Evolutionary conservation across 2,329 filamentous ascomycete species (phyloP).

Genomic region (Bipolaris victoriae): DNA sequence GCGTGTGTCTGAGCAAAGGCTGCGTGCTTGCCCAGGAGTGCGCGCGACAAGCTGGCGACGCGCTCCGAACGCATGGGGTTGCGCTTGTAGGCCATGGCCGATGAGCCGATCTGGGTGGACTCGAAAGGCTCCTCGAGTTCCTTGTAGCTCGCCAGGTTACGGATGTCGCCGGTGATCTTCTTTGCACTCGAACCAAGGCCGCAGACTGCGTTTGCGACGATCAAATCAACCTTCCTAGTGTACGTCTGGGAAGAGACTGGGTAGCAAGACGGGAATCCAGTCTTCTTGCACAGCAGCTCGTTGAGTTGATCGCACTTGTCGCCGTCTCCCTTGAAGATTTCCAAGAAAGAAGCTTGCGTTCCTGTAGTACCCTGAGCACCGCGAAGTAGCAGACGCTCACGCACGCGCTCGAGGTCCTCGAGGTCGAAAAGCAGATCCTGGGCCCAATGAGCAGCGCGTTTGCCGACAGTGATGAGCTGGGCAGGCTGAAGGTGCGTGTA

Average conservation of each 20-base stretch:
- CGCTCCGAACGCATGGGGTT: constrained; percentile 66
- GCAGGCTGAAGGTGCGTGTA: constrained; percentile 77
- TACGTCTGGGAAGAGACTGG: constrained; percentile 76
- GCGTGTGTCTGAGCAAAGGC: constrained; percentile 67
- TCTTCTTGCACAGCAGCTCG: constrained; percentile 68
- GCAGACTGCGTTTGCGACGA: constrained; percentile 79
- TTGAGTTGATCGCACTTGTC: constrained; percentile 67
- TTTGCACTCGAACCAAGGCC: constrained; percentile 81
- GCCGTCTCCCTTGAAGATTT: constrained; percentile 68
- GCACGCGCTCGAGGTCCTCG: constrained; percentile 71
- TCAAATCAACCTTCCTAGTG: constrained; percentile 80
- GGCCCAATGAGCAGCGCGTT: constrained; percentile 74
- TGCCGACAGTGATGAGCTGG: constrained; percentile 70
- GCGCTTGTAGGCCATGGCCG: constrained; percentile 68
- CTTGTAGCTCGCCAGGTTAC: constrained; percentile 76
- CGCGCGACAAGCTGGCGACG: constrained; percentile 64
- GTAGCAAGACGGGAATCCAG: constrained; percentile 67
- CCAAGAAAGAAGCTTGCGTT: constrained; percentile 70
- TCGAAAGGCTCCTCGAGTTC: constrained; percentile 87
- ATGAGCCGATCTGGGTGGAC: constrained; percentile 64
- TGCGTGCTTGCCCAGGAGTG: constrained; percentile 61
- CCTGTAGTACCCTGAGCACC: constrained; percentile 60
- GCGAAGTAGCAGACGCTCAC: constrained; percentile 74
- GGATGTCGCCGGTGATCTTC: constrained; percentile 75
- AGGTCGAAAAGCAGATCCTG: constrained; percentile 80